Evolutionary conservation across 257 asterid genomes (phyloP).

Genomic region (Solanum stenotomum): DNA sequence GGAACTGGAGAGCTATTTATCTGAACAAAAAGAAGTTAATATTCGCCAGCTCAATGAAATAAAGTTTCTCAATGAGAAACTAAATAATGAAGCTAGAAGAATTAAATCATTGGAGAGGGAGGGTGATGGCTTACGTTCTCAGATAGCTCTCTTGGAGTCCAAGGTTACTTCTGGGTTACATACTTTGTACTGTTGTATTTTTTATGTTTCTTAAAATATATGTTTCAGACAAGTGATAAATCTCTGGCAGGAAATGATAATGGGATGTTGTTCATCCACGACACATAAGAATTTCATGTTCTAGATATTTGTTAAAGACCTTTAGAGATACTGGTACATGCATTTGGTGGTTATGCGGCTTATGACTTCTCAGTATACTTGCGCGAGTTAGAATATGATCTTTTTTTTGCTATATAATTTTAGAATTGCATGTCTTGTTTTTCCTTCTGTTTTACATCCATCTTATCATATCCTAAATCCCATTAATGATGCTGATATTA

Average conservation of each 20-base stretch:
- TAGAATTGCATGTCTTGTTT: neutral
- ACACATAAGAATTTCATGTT: neutral
- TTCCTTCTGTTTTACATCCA: neutral
- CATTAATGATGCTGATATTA: neutral
- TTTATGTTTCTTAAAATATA: neutral
- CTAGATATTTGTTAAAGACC: neutral
- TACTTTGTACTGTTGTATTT: neutral
- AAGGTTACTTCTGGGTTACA: conserved; percentile 49
- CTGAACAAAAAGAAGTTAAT: conserved; percentile 45
- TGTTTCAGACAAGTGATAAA: neutral
- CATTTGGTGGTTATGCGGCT: neutral
- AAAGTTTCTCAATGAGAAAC: conserved; percentile 64
- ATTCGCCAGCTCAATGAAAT: conserved; percentile 63
- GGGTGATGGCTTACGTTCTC: conserved; percentile 78
- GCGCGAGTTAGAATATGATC: neutral
- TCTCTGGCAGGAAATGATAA: neutral
- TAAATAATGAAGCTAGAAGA: conserved; percentile 69
- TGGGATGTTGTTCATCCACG: neutral
- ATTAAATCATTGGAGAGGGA: conserved; percentile 90
- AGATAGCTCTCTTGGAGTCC: conserved; percentile 87
- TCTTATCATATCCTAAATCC: neutral
- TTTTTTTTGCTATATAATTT: neutral
- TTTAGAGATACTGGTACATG: neutral
- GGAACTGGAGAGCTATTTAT: conserved; percentile 62
- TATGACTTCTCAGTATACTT: neutral